phyloP scores from a whole-genome alignment of 306 rosid genomes.

The Cicer chorassanicum region DNA sequence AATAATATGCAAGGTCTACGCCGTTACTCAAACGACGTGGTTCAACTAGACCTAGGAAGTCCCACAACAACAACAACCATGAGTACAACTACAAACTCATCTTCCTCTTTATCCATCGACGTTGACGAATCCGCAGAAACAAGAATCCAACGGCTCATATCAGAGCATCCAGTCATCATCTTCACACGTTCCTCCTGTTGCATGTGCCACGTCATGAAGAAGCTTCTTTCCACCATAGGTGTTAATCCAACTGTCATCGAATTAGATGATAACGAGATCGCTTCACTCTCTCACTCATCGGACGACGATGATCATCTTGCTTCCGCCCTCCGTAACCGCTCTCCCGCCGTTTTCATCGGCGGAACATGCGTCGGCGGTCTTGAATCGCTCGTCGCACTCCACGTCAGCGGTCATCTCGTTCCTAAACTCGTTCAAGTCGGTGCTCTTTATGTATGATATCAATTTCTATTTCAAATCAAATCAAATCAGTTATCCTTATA shows the following conservation, averaged over 20 bases:
- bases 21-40: slow-evolving; percentile 70
- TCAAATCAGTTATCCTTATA: slow-evolving; percentile 24
- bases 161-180: slow-evolving; percentile 92
- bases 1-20: slow-evolving; percentile 69
- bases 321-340: slow-evolving; percentile 41
- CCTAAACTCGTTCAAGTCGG: slow-evolving; percentile 92
- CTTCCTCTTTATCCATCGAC: slow-evolving; percentile 81
- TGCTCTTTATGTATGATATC: slow-evolving; percentile 70
- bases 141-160: slow-evolving; percentile 82
- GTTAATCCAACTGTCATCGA: slow-evolving; percentile 97
- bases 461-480: background rate
- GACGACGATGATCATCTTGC: slow-evolving; percentile 24
- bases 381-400: slow-evolving; percentile 96
- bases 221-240: slow-evolving; percentile 83
- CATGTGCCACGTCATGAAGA: slow-evolving; percentile 99
- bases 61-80: slow-evolving; percentile 18
- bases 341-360: slow-evolving; percentile 86
- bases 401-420: slow-evolving; percentile 87
- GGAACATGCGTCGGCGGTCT: slow-evolving; percentile 78
- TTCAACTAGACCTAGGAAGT: slow-evolving; percentile 59
- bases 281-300: slow-evolving; percentile 54
- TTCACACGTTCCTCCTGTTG: slow-evolving; percentile 87
- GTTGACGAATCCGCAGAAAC: slow-evolving; percentile 78
- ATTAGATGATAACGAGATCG: slow-evolving; percentile 87
- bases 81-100: background rate